Conservation (phyloP, 2,329 filamentous ascomycete species). For the Sclerotinia spermophila region DNA sequence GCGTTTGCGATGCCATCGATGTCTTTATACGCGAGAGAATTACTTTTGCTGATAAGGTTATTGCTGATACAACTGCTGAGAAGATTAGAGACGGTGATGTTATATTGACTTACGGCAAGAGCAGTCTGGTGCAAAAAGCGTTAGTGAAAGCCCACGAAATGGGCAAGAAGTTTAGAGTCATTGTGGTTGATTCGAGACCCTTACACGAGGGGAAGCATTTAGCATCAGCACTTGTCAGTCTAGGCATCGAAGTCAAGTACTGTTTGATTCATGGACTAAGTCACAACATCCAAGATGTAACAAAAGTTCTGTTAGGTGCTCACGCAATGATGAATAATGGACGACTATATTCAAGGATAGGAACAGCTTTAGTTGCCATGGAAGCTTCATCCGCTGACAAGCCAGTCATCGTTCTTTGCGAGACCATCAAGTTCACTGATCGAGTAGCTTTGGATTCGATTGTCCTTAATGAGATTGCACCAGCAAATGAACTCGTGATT, state of each 20-base stretch:
- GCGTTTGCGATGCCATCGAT: slow-evolving; percentile 78
- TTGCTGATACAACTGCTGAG: slow-evolving; percentile 69
- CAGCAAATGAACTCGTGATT: slow-evolving; percentile 60
- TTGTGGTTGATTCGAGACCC: slow-evolving; percentile 75
- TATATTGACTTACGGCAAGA: slow-evolving; percentile 82
- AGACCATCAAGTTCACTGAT: slow-evolving; percentile 92
- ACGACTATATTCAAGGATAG: slow-evolving; percentile 79
- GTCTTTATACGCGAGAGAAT: slow-evolving; percentile 88
- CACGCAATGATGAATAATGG: slow-evolving; percentile 97
- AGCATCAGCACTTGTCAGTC: slow-evolving; percentile 62
- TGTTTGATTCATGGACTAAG: slow-evolving; percentile 74
- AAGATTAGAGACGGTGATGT: slow-evolving; percentile 78
- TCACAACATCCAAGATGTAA: slow-evolving; percentile 64
- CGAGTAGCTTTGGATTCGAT: slow-evolving; percentile 88
- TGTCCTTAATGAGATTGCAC: slow-evolving; percentile 87
- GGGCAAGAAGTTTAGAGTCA: slow-evolving; percentile 76
- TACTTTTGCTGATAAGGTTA: slow-evolving; percentile 79
- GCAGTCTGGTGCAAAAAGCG: slow-evolving; percentile 79
- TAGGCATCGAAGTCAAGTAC: slow-evolving; percentile 76
- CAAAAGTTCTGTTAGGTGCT: slow-evolving; percentile 71
- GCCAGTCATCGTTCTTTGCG: slow-evolving; percentile 84
- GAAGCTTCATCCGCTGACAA: slow-evolving; percentile 71
- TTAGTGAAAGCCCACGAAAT: slow-evolving; percentile 66
- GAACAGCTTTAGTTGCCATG: slow-evolving; percentile 83
- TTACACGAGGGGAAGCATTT: slow-evolving; percentile 68